phyloP scores from a whole-genome alignment of 768 basidiomycete genomes.

The Leccinum sublutescens region DNA sequence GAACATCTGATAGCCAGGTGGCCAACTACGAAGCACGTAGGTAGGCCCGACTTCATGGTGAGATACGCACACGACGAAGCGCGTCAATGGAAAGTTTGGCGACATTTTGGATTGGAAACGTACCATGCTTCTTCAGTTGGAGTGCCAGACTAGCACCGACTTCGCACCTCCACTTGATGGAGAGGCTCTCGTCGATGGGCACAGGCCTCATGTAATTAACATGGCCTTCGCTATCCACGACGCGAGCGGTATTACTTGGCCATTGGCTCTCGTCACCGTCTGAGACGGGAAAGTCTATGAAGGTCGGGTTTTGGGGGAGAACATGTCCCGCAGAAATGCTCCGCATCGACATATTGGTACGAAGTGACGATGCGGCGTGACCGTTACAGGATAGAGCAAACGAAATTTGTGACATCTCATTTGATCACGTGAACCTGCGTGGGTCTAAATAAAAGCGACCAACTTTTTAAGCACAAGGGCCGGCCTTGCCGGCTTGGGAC shows the following conservation, averaged over 20 bases:
- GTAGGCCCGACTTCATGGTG: conserved; percentile 34
- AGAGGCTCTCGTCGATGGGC: conserved; percentile 45
- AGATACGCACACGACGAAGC: not conserved
- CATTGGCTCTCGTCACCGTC: conserved; percentile 57
- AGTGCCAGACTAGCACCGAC: conserved; percentile 43
- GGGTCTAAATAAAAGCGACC: not conserved
- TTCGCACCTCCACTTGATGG: conserved; percentile 56
- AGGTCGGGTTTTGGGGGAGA: conserved; percentile 54
- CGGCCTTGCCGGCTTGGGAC: no score
- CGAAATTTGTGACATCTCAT: not conserved
- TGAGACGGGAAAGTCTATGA: conserved; percentile 56
- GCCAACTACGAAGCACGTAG: conserved; percentile 66
- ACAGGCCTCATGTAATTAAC: conserved; percentile 72
- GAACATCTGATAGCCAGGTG: conserved; percentile 65
- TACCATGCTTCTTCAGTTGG: conserved; percentile 50
- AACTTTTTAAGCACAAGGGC: no score
- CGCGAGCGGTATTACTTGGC: conserved; percentile 55
- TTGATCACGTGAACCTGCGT: no score
- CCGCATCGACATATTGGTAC: conserved; percentile 25
- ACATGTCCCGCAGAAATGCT: conserved; percentile 13
- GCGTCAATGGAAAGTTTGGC: not conserved
- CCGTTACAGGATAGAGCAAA: not conserved
- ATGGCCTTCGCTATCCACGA: conserved; percentile 56
- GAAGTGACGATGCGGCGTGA: not conserved
- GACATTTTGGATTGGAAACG: conserved; percentile 14